These are phyloP conservation scores for Alternaria arborescens DNA, from an alignment of 2,329 filamentous ascomycete species.

Conservation along the genomic window DNA sequence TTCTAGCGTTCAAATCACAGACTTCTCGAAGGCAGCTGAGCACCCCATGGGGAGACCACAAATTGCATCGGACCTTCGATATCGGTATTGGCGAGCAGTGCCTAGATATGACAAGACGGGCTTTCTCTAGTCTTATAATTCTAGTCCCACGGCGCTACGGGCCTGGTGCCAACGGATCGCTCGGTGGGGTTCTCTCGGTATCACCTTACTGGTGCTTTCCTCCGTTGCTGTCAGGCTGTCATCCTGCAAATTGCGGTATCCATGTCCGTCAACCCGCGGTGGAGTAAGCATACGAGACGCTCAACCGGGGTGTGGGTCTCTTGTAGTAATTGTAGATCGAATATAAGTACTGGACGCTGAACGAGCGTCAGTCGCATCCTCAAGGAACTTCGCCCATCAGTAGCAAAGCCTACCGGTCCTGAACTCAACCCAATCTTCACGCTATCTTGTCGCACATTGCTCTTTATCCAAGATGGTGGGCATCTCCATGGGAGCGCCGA, in stretches of 20 bases:
- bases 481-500: slow-evolving; percentile 26
- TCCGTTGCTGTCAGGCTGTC: slow-evolving; percentile 20
- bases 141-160: slow-evolving; percentile 32
- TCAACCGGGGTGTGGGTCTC: slow-evolving; percentile 3
- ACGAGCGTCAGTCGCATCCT: slow-evolving; percentile 15
- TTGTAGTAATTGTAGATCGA: slow-evolving; percentile 9
- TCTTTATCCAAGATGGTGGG: slow-evolving; percentile 20
- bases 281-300: neutral
- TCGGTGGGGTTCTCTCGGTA: slow-evolving; percentile 22
- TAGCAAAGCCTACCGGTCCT: slow-evolving; percentile 17
- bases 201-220: slow-evolving; percentile 26
- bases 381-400: slow-evolving; percentile 26
- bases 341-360: slow-evolving; percentile 31
- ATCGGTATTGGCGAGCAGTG: slow-evolving; percentile 18
- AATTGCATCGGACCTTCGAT: slow-evolving; percentile 24
- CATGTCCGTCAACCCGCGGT: slow-evolving; percentile 24
- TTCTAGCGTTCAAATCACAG: slow-evolving; percentile 15
- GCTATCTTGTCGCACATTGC: neutral
- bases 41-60: slow-evolving; percentile 24
- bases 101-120: slow-evolving; percentile 9
- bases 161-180: slow-evolving; percentile 35
- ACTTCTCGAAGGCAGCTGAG: slow-evolving; percentile 23
- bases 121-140: slow-evolving; percentile 17
- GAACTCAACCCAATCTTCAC: neutral
- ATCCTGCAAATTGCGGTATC: slow-evolving; percentile 25